Percentiles rank a stretch among this genome's conserved stretches.
Evolutionary conservation across 257 asterid genomes (phyloP).

Genomic region (Sherardia arvensis): DNA sequence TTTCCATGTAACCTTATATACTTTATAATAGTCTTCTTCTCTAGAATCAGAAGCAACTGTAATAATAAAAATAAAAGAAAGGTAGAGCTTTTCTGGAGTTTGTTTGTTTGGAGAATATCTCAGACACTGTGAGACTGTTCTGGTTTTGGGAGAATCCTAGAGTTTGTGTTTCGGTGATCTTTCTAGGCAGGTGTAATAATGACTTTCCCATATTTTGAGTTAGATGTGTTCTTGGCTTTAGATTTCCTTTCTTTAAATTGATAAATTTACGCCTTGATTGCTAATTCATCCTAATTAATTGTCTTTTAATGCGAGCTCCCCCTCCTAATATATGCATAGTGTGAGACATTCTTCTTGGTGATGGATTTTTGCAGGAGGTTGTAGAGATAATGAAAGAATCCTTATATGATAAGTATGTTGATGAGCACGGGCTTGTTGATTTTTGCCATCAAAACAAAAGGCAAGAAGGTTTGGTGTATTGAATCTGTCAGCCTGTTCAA

Average conservation of each 20-base stretch:
- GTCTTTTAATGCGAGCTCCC: not conserved
- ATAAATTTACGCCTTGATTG: not conserved
- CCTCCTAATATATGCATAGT: not conserved
- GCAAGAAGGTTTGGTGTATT: too few species aligned
- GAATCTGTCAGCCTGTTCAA: too few species aligned
- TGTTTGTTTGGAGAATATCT: not conserved
- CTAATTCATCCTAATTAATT: not conserved
- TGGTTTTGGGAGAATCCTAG: not conserved
- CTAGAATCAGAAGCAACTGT: too few species aligned
- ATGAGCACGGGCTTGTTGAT: constrained; percentile 88
- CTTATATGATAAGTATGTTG: constrained; percentile 84
- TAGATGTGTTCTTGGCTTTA: not conserved
- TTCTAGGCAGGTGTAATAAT: not conserved
- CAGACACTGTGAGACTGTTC: not conserved
- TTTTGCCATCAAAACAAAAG: too few species aligned
- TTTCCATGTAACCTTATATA: too few species aligned
- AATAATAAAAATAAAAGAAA: too few species aligned
- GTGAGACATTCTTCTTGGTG: not conserved
- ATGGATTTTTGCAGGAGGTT: constrained; percentile 52
- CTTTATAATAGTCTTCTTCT: too few species aligned
- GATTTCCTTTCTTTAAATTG: not conserved
- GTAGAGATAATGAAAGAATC: constrained; percentile 98
- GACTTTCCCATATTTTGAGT: not conserved
- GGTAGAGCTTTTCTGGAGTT: constrained; percentile 1
- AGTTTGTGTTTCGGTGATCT: not conserved